These are phyloP conservation scores for Dissophora globulifera DNA, from an alignment of 192 early-diverging fungal genomes.

Conservation along the genomic window DNA sequence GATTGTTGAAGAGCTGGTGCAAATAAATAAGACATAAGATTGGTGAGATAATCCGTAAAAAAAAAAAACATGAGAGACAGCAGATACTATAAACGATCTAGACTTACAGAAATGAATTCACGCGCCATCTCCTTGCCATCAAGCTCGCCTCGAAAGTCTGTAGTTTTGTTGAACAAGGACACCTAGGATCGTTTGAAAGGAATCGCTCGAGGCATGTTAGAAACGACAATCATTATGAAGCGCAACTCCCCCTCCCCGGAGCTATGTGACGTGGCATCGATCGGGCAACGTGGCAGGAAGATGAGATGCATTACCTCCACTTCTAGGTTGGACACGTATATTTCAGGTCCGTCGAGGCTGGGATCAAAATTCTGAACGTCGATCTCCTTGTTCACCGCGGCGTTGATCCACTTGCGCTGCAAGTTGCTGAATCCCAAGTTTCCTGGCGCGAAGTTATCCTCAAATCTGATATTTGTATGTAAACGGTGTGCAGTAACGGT, in stretches of 20 bases:
- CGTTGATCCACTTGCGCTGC: conserved; percentile 60
- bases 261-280: too few relatives aligned
- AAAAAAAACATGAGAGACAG: not conserved
- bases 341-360: conserved; percentile 49
- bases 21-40: not conserved
- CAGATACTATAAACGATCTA: too few relatives aligned
- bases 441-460: conserved; percentile 14
- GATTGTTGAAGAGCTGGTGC: conserved; percentile 80
- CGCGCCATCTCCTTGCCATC: conserved; percentile 80
- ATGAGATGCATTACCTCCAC: conserved; percentile 28
- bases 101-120: conserved; percentile 63
- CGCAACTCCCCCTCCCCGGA: too few relatives aligned
- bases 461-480: conserved; percentile 5
- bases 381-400: conserved; percentile 66
- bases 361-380: conserved; percentile 63
- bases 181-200: conserved; percentile 56
- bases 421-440: conserved; percentile 44
- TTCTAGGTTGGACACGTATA: conserved; percentile 40
- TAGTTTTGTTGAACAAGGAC: conserved; percentile 62
- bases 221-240: too few relatives aligned
- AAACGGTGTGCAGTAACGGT: not conserved
- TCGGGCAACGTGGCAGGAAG: not conserved
- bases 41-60: not conserved
- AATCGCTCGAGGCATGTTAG: too few relatives aligned
- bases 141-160: conserved; percentile 65